These are phyloP conservation scores for Cyphellophora europaea DNA, from an alignment of 2,329 filamentous ascomycete species.

Conservation along the genomic window DNA sequence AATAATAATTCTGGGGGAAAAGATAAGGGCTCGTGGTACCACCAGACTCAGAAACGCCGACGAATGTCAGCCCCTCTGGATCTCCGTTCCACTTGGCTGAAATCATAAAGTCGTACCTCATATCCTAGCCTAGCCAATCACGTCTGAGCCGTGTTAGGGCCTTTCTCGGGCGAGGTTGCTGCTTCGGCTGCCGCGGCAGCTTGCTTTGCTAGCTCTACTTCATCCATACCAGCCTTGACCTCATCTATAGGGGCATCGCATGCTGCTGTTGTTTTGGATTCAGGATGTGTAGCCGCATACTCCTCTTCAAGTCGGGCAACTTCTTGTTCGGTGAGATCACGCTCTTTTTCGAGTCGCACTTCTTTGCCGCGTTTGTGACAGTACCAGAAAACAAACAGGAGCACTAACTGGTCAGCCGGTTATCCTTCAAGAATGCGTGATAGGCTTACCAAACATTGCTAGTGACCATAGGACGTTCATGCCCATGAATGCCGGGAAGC, in stretches of 20 bases:
- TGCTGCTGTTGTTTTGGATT: slow-evolving; percentile 31
- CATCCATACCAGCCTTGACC: slow-evolving; percentile 30
- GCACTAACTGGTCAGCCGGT: slow-evolving; percentile 43
- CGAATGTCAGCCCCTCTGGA: no score
- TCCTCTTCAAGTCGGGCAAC: slow-evolving; percentile 30
- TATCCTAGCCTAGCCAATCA: no score
- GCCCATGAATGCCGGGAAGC: slow-evolving; percentile 85
- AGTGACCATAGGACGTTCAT: slow-evolving; percentile 88
- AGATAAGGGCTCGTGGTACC: no score
- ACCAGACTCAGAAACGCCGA: no score
- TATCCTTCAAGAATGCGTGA: slow-evolving; percentile 1
- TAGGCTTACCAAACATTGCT: slow-evolving; percentile 67
- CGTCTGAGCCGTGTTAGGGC: no score
- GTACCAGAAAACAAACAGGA: slow-evolving; percentile 95
- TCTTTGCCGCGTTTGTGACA: slow-evolving; percentile 92
- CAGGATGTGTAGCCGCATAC: slow-evolving; percentile 19
- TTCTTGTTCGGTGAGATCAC: slow-evolving; percentile 37
- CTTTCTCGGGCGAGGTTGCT: slow-evolving; percentile 4
- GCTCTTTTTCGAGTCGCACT: slow-evolving; percentile 61
- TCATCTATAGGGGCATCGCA: slow-evolving; percentile 30
- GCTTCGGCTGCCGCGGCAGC: slow-evolving; percentile 14
- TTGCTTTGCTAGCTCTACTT: slow-evolving; percentile 25
- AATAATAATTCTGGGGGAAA: no score
- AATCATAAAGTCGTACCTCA: no score
- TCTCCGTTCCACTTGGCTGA: no score